Base-by-base conservation (phyloP, 495 filamentous ascomycete genomes). In the Talaromyces stipitatus region DNA sequence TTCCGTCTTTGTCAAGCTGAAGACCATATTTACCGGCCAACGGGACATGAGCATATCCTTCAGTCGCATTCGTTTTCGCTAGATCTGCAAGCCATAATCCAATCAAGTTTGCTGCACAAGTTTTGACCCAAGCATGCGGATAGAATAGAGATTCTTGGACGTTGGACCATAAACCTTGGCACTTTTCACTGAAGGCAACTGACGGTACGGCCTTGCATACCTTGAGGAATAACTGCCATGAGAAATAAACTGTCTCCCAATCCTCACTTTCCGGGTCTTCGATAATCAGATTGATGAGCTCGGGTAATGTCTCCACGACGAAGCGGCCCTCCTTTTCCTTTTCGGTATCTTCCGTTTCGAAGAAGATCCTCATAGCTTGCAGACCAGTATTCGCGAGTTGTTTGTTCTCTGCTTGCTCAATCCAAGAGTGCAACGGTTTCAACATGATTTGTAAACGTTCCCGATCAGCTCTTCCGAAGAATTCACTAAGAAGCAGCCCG, bases 291-390 rank as follows among this genome's bases (percentile, higher is more conserved):
- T 75, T 54, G 73, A 75, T 66, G 83, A 70, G 80, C 59, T 73
- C 60, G 4, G 73, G 69, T 12, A 89, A 65, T 60, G 70, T 62
- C 10, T 68, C 58, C 12, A 66, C 58, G 18, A 80, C 66, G 30
- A 71, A 80, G 0, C 72, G 68, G 18, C 82, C 61, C 62, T 90
- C 82, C 62, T 86, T 88, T 43, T 81, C 80, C 57, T 83, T 83
- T 55, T 80, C 81, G 4, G 74, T 74, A 45, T 79, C 82, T 24
- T 82, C 77, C 2, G 77, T 79, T 50, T 96, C 90, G 60, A 95
- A 87, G 69, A 88, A 96, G 6, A 95, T 81, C 2, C 83, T 81
- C 73, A 91, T 95, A 14, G 84, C 80, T 62, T 92, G 91, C 32
- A 97, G 68, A 1, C 87, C 88, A 10, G 88, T 82, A 52, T 84